Base-by-base conservation (phyloP, 1,284 basidiomycete species). In the Cryptococcus sp. region DNA sequence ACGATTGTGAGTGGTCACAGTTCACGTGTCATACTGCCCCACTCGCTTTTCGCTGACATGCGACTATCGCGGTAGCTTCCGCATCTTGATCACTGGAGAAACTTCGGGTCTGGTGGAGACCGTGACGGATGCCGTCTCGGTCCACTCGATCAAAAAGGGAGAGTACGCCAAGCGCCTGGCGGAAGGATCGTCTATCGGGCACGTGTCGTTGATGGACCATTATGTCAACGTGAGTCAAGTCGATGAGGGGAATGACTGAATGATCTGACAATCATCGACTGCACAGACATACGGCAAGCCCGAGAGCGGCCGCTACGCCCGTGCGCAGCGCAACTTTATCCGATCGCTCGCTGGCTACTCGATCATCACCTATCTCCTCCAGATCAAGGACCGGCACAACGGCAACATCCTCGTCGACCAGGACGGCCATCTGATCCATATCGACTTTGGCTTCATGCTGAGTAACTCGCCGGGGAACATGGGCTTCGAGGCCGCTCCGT, bases 61-160 rank as follows among this genome's bases (percentile, higher is more conserved):
- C 16, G n/a, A 12, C 12, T 36, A 24, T 37, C 12, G 16, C 33
- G 6, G 2, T 61, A 81, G 80, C 73, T 84, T 84, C 76, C 86
- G 91, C 5, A 98, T 99, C 59, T 79, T 98, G 50, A 96, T 98
- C 62, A 97, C 94, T 1, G 92, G 92, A 21, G 91, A 90, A 59
- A 85, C 84, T 9, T 96, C 93, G 18, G 96, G 95, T 11, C 78
- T 99, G 52, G 91, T 95, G 7, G 91, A 95, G 78, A 95, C 92
- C 0, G 93, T 95, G 61, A 95, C 91, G 6, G 96, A 99, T 68
- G 90, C 95, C 1, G 91, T 98, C 2, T 97, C 93, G 13, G 91
- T 99, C 66, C 96, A 99, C 75, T 98, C 95, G 9, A 96, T 99
- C 77, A 98, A 98, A 81, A 99, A 98, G 78, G 89, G 92, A 3